These are phyloP conservation scores for Arachnomyces sp. DNA, from an alignment of 2,329 filamentous ascomycete species.

Conservation along the genomic window DNA sequence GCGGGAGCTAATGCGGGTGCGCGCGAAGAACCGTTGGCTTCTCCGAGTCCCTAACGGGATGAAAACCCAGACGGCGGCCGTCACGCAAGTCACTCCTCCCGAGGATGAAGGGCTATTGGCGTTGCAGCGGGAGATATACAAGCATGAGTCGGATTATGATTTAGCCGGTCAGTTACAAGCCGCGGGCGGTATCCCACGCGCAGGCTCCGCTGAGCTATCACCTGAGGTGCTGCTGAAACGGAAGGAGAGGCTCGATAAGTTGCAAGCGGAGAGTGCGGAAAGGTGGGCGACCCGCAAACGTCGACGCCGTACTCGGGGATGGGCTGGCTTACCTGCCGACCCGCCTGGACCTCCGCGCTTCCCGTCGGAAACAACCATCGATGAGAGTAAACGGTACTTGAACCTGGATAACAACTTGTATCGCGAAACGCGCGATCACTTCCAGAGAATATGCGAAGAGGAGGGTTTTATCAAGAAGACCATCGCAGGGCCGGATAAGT, in stretches of 20 bases:
- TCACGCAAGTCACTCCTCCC: conserved; percentile 17
- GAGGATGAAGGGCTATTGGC: conserved; percentile 32
- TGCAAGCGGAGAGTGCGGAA: conserved; percentile 54
- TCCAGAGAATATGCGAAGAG: conserved; percentile 61
- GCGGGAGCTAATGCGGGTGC: conserved; percentile 60
- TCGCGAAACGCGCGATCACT: conserved; percentile 55
- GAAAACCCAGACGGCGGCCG: conserved; percentile 33
- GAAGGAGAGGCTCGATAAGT: conserved; percentile 45
- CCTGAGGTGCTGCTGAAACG: conserved; percentile 45
- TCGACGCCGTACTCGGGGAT: conserved; percentile 59
- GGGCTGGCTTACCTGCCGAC: conserved; percentile 59
- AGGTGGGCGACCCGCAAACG: conserved; percentile 57
- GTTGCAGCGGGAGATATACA: conserved; percentile 33
- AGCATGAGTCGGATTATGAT: conserved; percentile 22
- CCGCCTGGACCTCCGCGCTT: conserved; percentile 63
- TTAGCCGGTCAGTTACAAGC: conserved; percentile 7
- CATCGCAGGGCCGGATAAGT: conserved; percentile 60
- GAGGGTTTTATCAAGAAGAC: conserved; percentile 67
- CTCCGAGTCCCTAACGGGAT: conserved; percentile 55
- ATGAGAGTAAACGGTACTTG: conserved; percentile 65
- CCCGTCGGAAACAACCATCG: conserved; percentile 72
- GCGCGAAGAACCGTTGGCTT: conserved; percentile 60
- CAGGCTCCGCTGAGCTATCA: conserved; percentile 29
- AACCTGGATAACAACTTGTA: conserved; percentile 57
- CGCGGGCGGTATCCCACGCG: conserved; percentile 8